Percentiles rank a stretch among this genome's conserved stretches.
Evolutionary conservation across 2,329 filamentous ascomycete species (phyloP).

Genomic region (Kalmusia sp.): DNA sequence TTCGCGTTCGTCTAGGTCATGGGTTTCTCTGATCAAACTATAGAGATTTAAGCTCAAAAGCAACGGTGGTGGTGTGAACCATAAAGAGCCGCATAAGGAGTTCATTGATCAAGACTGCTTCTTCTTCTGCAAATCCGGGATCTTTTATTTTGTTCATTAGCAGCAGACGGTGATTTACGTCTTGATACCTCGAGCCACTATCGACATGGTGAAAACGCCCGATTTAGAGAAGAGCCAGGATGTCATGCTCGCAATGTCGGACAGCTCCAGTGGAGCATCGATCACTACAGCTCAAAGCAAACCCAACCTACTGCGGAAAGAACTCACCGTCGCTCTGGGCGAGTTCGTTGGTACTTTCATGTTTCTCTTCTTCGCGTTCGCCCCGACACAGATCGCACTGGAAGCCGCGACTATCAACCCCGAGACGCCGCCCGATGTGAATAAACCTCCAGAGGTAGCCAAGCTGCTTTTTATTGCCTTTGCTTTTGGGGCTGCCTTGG

Average conservation of each 20-base stretch:
- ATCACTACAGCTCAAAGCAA: not conserved
- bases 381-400: slow-evolving; percentile 56
- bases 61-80: not conserved
- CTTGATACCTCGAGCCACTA: not conserved
- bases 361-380: slow-evolving; percentile 49
- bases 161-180: not conserved
- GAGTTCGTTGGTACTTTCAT: slow-evolving; percentile 56
- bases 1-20: not conserved
- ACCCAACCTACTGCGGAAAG: slow-evolving; percentile 9
- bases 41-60: not conserved
- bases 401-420: slow-evolving; percentile 48
- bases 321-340: slow-evolving; percentile 41
- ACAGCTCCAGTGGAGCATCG: not conserved
- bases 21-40: not conserved
- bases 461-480: slow-evolving; percentile 47
- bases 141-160: not conserved
- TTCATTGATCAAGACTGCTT: not conserved
- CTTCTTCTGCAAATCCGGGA: not conserved
- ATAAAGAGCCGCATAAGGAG: not conserved
- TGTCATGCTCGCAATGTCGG: not conserved
- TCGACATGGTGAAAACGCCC: not conserved
- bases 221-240: not conserved
- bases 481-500: slow-evolving; percentile 40
- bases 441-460: slow-evolving; percentile 19
- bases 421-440: slow-evolving; percentile 15